Evolutionary conservation across 331 rosid species (phyloP), one percentile per base, ranked within the genome.

Genomic region (Malus hybrid): DNA sequence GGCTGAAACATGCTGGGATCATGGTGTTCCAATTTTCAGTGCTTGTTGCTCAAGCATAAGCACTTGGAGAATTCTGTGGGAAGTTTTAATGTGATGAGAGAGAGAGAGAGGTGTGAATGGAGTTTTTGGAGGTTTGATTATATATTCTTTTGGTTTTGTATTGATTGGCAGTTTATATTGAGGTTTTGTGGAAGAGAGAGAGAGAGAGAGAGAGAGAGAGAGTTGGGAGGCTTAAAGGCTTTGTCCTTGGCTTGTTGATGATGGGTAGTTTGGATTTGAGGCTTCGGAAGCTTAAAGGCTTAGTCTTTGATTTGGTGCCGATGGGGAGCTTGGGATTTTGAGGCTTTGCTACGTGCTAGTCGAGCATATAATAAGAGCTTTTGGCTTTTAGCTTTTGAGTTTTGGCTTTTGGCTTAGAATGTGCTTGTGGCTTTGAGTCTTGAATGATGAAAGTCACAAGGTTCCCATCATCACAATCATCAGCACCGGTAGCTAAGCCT

Each of bases 1-100:
- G 90, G 86, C 84, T 88, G 85, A 93, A 93, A 77, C 98, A 93
- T 72, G 87, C 74, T 72, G 86, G 85, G 84, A 90, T 91, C 95
- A 92, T 89, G 61, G 69, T 83, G 78, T 75, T 16, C 75, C 62
- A 63, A 29, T 66, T 76, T 42, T 79, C 16, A 56, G 46, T 53
- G 75, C 62, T 36, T 80, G 73, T 68, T 86, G 62, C 87, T 75
- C 80, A 84, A 74, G 64, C 72, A 81, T 81, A 32, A 30, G 12
- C 68, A 32, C 16, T 30, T 48, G 33, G 32, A 57, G 75, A 28
- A 24, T 6, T 36, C 10, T 62, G 46, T 63, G 15, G 68, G 24
- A 16, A 18, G 39, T 46, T 48, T 39, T 7, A 28, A 61, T 8
- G 15, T 50, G 56, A 4, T 46, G 20, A 34, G 46, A 57, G 48